phyloP scores from a whole-genome alignment of 2,329 filamentous ascomycete genomes.

The Pseudocercospora macadamiae region DNA sequence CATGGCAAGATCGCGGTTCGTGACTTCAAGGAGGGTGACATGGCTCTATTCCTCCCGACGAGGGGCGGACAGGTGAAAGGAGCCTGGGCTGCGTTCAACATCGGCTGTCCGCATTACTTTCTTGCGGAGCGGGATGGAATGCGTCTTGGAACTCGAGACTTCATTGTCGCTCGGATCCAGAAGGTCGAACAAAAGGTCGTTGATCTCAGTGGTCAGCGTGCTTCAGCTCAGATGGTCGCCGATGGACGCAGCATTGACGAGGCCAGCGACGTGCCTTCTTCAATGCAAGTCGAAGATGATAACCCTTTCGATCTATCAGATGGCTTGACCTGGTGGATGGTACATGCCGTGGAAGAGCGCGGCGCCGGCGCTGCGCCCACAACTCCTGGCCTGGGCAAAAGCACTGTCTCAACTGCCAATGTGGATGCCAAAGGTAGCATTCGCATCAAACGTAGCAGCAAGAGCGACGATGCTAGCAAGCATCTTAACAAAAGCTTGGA shows the following conservation, averaged over 20 bases:
- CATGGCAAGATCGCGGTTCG: conserved; percentile 96
- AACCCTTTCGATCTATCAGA: conserved; percentile 97
- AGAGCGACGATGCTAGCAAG: conserved; percentile 51
- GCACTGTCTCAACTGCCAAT: conserved; percentile 83
- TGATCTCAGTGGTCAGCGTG: conserved; percentile 65
- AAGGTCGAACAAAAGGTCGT: conserved; percentile 92
- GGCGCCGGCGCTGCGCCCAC: conserved; percentile 70
- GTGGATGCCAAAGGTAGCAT: conserved; percentile 80
- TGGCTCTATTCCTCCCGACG: conserved; percentile 91
- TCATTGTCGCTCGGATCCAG: conserved; percentile 92
- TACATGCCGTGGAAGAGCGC: conserved; percentile 93
- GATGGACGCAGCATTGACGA: conserved; percentile 52
- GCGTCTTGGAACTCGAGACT: conserved; percentile 81
- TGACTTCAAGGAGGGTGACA: conserved; percentile 93
- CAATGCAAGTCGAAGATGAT: conserved; percentile 69
- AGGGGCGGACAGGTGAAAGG: conserved; percentile 84
- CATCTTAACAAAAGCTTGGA: conserved; percentile 80
- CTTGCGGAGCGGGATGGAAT: conserved; percentile 90
- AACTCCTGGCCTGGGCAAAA: conserved; percentile 90
- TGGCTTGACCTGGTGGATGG: conserved; percentile 91
- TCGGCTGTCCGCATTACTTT: conserved; percentile 96
- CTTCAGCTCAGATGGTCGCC: conserved; percentile 52
- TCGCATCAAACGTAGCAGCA: conserved; percentile 48
- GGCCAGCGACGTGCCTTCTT: conserved; percentile 56
- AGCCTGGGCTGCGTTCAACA: conserved; percentile 98